These are phyloP conservation scores for Daldinia grandis DNA, from an alignment of 495 filamentous ascomycete species.

Conservation along the genomic window DNA sequence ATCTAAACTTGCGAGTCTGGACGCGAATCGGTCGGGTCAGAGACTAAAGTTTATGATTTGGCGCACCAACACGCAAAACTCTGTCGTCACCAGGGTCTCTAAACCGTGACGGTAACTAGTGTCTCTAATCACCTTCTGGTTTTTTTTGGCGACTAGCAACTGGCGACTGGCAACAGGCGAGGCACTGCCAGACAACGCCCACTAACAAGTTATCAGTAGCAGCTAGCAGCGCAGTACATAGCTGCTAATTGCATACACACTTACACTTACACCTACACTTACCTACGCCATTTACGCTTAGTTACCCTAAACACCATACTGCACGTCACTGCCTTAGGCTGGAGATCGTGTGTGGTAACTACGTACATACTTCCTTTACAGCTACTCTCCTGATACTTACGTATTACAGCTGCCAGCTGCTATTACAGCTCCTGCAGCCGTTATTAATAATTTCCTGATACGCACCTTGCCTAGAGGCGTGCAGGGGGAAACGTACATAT, in stretches of 20 bases:
- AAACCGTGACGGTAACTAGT: conserved; percentile 40
- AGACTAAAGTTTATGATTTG: conserved; percentile 40
- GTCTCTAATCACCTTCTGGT: conserved; percentile 15
- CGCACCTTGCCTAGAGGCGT: conserved; percentile 11
- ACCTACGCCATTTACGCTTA: not conserved
- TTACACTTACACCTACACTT: not conserved
- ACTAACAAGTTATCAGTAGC: not conserved
- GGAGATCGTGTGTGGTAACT: conserved; percentile 24
- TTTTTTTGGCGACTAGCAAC: conserved; percentile 22
- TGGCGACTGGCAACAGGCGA: not conserved
- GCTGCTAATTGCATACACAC: not conserved
- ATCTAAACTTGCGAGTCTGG: conserved; percentile 44
- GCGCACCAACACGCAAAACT: conserved; percentile 41
- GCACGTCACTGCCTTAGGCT: conserved; percentile 41
- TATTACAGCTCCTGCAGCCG: not conserved
- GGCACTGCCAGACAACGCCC: not conserved
- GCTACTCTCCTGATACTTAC: not conserved
- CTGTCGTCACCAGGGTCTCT: conserved; percentile 38
- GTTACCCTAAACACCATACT: conserved; percentile 29
- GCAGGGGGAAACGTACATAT: conserved; percentile 10
- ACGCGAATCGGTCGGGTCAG: conserved; percentile 37
- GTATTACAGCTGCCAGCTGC: not conserved
- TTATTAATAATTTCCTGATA: conserved; percentile 2
- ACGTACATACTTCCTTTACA: not conserved
- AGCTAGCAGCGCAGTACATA: not conserved